Base-by-base conservation (phyloP, 331 rosid genomes). In the Rosa hybrid region DNA sequence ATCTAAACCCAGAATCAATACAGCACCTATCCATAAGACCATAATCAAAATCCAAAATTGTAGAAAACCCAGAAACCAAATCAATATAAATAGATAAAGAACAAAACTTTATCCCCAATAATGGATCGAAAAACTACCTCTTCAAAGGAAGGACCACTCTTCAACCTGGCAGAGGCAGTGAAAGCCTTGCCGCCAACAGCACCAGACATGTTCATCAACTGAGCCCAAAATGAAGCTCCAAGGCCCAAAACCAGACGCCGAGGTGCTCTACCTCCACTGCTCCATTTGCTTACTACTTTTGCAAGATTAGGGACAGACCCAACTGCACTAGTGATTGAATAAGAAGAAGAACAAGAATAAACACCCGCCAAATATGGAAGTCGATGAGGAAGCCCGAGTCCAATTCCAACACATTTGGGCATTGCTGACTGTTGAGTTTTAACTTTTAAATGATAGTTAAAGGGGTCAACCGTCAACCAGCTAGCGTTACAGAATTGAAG, bases 201-300 rank as follows among this genome's bases (percentile, higher is more conserved):
- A 78, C 77, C 80, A 39, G 87, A 72, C 94, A 90, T 90, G 30
- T 51, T 59, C 78, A 83, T 30, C 62, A 87, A 81, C 39, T 85
- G 88, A n/a, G 87, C 53, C 69, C 89, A 89, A 56, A 87, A 74
- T 0, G 94, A 89, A 74, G 81, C 78, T 20, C 90, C 92, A 25
- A 89, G 68, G 14, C 94, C 90, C 72, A 92, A 81, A 5, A 92
- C 44, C 70, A 88, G 57, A 78, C 94, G 96, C 17, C 94, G 90
- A 68, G 86, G 89, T 54, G 80, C 83, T 83, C 81, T 80, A 17
- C 74, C 77, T 57, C 82, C 81, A 50, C 17, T 51, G 50, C 45
- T 83, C 90, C 86, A 83, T 63, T 62, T 77, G 41, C 71, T 86
- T 1, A 71, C 49, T n/a, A 74, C 54, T 53, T 67, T 84, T 48